Evolutionary conservation across 805 yeast genomes (phyloP).

Genomic region (Jamesozyma hellenica): DNA sequence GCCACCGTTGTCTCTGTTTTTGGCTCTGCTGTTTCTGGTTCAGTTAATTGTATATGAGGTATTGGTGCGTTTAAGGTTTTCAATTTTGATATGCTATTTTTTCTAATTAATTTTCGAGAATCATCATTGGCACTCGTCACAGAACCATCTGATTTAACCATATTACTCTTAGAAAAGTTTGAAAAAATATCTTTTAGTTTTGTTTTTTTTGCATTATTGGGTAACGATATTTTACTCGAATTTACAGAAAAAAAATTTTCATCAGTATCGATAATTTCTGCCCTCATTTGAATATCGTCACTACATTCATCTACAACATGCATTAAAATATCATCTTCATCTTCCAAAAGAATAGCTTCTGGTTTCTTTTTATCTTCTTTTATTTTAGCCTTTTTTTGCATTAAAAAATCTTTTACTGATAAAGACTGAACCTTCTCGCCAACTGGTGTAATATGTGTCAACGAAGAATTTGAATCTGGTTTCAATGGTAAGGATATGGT

Average conservation of each 20-base stretch:
- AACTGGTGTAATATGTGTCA: constrained; percentile 6
- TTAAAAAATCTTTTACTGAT: constrained; percentile 15
- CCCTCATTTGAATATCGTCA: neutral
- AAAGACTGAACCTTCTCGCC: constrained; percentile 5
- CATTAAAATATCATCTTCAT: constrained; percentile 4
- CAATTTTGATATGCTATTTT: constrained; percentile 12
- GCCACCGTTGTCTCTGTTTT: neutral
- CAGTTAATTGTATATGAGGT: constrained; percentile 11
- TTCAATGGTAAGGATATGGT: constrained; percentile 7
- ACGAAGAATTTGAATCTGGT: neutral
- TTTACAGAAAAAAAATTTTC: constrained; percentile 3
- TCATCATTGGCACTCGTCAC: neutral
- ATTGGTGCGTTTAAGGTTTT: constrained; percentile 13
- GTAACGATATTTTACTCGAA: constrained; percentile 7
- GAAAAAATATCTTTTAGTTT: constrained; percentile 17
- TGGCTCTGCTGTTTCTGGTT: constrained; percentile 4
- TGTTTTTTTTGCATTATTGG: constrained; percentile 16
- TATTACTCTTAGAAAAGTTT: constrained; percentile 2
- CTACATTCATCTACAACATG: too few relatives aligned
- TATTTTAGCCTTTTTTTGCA: constrained; percentile 7
- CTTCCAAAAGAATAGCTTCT: constrained; percentile 10
- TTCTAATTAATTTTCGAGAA: constrained; percentile 7
- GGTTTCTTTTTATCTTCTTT: constrained; percentile 1
- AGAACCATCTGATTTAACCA: neutral
- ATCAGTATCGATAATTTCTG: constrained; percentile 1